These are phyloP conservation scores for Fraxinus albicans DNA, from an alignment of 305 asterid genomes.

Conservation along the genomic window DNA sequence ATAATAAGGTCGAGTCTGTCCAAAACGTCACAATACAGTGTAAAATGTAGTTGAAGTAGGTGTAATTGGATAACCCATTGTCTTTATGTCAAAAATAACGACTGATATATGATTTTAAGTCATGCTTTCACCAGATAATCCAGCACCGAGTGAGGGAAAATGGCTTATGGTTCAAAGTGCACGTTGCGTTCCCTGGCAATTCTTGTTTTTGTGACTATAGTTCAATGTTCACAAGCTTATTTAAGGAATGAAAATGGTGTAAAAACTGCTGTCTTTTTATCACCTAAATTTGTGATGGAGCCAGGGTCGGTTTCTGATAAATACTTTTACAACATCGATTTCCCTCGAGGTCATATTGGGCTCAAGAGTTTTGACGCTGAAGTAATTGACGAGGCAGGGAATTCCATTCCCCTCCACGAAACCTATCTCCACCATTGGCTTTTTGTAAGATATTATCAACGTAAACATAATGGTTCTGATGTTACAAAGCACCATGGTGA, in stretches of 20 bases:
- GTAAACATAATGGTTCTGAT: constrained; percentile 31
- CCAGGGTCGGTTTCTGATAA: constrained; percentile 59
- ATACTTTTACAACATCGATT: constrained; percentile 44
- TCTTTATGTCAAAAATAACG: neutral
- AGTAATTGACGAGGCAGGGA: constrained; percentile 55
- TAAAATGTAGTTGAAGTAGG: neutral
- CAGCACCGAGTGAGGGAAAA: constrained; percentile 11
- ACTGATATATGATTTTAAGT: neutral
- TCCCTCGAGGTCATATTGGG: constrained; percentile 74
- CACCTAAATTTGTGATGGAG: constrained; percentile 47
- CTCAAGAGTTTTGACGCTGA: constrained; percentile 63
- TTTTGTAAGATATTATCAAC: constrained; percentile 43
- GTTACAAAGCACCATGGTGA: neutral
- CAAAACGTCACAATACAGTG: neutral
- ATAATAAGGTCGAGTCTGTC: neutral
- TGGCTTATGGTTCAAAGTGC: constrained; percentile 26
- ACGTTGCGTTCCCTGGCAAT: constrained; percentile 20
- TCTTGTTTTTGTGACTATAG: constrained; percentile 21
- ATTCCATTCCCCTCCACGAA: constrained; percentile 60
- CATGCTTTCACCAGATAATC: constrained; percentile 22
- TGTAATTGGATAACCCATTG: neutral
- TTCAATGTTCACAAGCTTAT: constrained; percentile 29
- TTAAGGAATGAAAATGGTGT: constrained; percentile 22
- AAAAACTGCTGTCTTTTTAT: constrained; percentile 50
- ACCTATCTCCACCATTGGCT: constrained; percentile 78